These are phyloP conservation scores for Yarrowia sp. DNA, from an alignment of 805 yeast species.

Conservation along the genomic window DNA sequence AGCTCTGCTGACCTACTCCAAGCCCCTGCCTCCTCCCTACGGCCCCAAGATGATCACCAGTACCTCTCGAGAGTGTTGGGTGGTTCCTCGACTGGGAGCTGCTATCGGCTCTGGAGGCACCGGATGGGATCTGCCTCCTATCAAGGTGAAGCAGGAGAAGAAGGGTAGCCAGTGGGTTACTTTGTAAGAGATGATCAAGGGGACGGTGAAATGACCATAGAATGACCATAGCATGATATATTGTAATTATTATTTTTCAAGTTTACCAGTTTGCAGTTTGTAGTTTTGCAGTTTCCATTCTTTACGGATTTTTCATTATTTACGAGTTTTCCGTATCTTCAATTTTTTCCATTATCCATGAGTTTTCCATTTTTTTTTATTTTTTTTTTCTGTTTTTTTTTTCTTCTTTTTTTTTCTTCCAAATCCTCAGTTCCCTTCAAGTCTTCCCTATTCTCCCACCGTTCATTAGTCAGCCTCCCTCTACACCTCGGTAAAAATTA, in stretches of 20 bases:
- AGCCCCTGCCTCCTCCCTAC: constrained; percentile 89
- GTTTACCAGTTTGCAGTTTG: no score
- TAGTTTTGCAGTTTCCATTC: no score
- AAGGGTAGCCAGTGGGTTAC: constrained; percentile 70
- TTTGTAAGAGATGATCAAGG: background rate
- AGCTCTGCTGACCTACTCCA: constrained; percentile 79
- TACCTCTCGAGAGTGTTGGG: constrained; percentile 83
- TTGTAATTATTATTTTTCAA: background rate
- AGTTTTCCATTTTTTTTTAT: background rate
- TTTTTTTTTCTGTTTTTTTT: no score
- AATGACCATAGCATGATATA: constrained; percentile 5
- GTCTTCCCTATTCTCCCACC: no score
- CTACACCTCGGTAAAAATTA: constrained; percentile 6
- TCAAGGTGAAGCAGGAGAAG: constrained; percentile 76
- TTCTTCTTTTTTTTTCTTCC: no score
- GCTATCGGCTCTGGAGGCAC: constrained; percentile 79
- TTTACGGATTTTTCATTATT: no score
- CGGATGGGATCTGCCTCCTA: constrained; percentile 90
- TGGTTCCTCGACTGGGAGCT: constrained; percentile 89
- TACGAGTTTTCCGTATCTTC: no score
- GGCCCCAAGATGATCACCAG: constrained; percentile 74
- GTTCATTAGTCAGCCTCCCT: background rate
- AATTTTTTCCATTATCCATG: no score
- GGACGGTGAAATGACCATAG: background rate
- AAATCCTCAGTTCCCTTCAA: no score